Conservation (phyloP, 192 early-diverging fungal species). For the Lunasporangiospora selenospora region DNA sequence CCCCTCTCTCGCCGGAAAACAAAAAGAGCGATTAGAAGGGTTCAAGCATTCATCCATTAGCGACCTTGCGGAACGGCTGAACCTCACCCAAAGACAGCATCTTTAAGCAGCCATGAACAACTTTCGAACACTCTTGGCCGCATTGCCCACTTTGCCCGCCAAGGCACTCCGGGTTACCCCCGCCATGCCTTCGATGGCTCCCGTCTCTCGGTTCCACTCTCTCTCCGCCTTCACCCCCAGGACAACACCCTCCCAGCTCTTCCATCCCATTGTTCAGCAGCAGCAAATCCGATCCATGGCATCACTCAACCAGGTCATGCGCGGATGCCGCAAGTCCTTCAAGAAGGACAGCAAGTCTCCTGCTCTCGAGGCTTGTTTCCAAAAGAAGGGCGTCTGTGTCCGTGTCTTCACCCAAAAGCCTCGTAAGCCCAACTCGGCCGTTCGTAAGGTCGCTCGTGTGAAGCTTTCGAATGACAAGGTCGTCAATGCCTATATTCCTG, state of each 20-base stretch:
- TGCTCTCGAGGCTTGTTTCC: conserved; percentile 85
- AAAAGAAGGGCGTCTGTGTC: conserved; percentile 93
- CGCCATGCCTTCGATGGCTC: no score
- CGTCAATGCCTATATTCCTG: conserved; percentile 96
- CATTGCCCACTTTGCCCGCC: no score
- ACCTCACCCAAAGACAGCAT: neutral
- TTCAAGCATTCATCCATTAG: no score
- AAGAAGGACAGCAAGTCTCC: conserved; percentile 75
- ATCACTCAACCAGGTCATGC: conserved; percentile 94
- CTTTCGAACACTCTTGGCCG: conserved; percentile 43
- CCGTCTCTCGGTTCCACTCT: conserved; percentile 3
- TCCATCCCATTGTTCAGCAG: neutral
- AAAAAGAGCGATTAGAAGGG: no score
- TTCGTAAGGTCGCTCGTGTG: conserved; percentile 92
- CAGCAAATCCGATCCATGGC: conserved; percentile 66
- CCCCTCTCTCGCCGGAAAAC: neutral
- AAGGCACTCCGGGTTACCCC: no score
- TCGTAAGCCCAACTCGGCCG: conserved; percentile 98
- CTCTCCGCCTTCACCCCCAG: conserved; percentile 19
- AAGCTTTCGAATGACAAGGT: conserved; percentile 92
- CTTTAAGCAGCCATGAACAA: conserved; percentile 29
- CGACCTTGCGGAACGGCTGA: no score
- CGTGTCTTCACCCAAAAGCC: conserved; percentile 97
- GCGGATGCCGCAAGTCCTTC: conserved; percentile 77
- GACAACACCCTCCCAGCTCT: neutral